phyloP scores from a whole-genome alignment of 495 filamentous ascomycete genomes.

The Lineolata rhizophorae region DNA sequence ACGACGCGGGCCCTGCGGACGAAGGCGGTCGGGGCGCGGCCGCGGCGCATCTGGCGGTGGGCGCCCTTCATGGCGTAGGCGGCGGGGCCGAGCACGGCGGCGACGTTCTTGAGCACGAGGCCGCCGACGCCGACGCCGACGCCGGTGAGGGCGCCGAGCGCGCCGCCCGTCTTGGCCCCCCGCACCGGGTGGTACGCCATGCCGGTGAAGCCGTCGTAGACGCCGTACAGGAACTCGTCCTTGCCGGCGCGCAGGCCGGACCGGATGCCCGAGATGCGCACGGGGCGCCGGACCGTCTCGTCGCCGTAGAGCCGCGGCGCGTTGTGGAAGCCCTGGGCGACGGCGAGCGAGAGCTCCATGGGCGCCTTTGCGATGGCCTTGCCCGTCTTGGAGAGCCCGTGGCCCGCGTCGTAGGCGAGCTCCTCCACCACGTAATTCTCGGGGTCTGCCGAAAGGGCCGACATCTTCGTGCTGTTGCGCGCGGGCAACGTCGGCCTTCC shows the following conservation, averaged over 20 bases:
- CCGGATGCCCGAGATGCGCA: slow-evolving; percentile 41
- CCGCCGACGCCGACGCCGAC: slow-evolving; percentile 56
- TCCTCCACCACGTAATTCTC: slow-evolving; percentile 13
- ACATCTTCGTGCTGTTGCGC: slow-evolving; percentile 7
- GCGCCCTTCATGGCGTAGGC: slow-evolving; percentile 48
- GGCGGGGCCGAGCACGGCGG: slow-evolving; percentile 37
- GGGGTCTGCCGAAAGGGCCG: slow-evolving; percentile 25
- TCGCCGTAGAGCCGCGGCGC: slow-evolving; percentile 41
- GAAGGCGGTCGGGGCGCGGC: slow-evolving; percentile 8
- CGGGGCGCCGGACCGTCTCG: slow-evolving; percentile 25
- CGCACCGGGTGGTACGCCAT: slow-evolving; percentile 41
- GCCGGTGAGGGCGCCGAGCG: slow-evolving; percentile 39
- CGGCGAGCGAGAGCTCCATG: slow-evolving; percentile 48
- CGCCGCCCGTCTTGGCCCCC: slow-evolving; percentile 35
- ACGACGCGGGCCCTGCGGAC: slow-evolving; percentile 11
- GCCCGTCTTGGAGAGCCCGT: slow-evolving; percentile 14
- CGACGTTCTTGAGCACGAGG: slow-evolving; percentile 45
- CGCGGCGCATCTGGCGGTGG: slow-evolving; percentile 16
- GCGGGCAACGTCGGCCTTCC: neutral
- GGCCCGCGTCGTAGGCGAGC: slow-evolving; percentile 8
- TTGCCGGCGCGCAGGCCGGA: slow-evolving; percentile 45
- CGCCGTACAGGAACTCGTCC: slow-evolving; percentile 44
- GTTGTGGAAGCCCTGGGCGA: slow-evolving; percentile 68
- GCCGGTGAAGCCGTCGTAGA: slow-evolving; percentile 54
- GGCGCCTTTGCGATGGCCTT: slow-evolving; percentile 19